These are phyloP conservation scores for Selaginella tamariscina DNA, from an alignment of 75 land plant genomes.

Conservation along the genomic window DNA sequence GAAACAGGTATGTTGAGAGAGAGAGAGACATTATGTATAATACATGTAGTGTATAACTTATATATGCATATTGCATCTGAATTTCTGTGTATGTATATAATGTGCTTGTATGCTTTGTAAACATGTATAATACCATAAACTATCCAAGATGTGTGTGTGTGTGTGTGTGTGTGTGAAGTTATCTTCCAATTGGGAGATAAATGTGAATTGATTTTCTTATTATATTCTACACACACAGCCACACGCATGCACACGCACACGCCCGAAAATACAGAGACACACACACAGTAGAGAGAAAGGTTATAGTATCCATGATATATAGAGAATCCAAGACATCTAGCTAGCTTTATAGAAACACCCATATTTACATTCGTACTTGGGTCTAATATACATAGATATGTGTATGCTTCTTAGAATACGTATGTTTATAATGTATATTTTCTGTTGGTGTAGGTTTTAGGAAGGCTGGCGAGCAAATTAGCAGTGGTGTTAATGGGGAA, in stretches of 20 bases:
- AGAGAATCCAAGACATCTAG: too few species aligned
- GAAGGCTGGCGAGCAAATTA: slow-evolving; percentile 77
- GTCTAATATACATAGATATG: background rate
- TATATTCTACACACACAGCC: too few species aligned
- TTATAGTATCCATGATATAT: too few species aligned
- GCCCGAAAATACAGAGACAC: too few species aligned
- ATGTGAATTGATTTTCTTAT: too few species aligned
- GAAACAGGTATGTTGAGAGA: slow-evolving; percentile 89
- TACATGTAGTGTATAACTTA: background rate
- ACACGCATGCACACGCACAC: too few species aligned
- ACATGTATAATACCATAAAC: background rate
- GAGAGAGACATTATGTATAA: too few species aligned
- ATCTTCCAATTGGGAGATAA: too few species aligned
- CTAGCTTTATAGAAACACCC: too few species aligned
- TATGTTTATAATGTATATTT: slow-evolving; percentile 5
- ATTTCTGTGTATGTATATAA: background rate
- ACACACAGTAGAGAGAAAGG: too few species aligned
- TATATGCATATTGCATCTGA: background rate
- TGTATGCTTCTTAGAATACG: background rate
- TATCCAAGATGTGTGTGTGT: background rate
- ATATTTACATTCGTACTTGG: too few species aligned
- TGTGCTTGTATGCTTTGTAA: background rate
- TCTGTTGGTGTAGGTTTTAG: slow-evolving; percentile 44
- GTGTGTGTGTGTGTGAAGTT: background rate
- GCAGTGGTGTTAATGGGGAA: slow-evolving; percentile 81